A percentile compares a stretch with the other conserved stretches of the same genome.
Evolutionary conservation across 352 stramenopile species (phyloP).

Genomic region (Phytopythium aichiense): DNA sequence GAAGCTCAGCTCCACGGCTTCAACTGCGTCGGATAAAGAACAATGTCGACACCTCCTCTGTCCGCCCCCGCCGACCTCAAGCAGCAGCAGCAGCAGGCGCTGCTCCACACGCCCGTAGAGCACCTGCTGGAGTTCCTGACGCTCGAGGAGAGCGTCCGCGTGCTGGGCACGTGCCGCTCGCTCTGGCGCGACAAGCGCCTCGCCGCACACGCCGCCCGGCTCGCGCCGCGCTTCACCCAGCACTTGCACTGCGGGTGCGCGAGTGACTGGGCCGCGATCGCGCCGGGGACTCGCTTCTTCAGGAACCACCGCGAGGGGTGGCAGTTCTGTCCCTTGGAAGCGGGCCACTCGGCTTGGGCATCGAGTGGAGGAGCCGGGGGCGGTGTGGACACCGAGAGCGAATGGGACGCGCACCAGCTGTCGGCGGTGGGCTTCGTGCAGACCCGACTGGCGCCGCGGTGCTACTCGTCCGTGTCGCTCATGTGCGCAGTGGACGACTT

Average conservation of each 20-base stretch:
- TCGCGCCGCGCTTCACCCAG: neutral
- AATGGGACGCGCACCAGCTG: conserved; percentile 4
- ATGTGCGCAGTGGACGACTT: conserved; percentile 6
- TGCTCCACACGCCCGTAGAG: conserved; percentile 3
- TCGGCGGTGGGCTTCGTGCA: conserved; percentile 6
- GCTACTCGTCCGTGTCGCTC: conserved; percentile 11
- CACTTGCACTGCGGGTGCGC: conserved; percentile 4
- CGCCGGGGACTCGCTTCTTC: conserved; percentile 2
- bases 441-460: conserved; percentile 4
- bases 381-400: neutral
- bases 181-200: conserved; percentile 1
- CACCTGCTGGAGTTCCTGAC: conserved; percentile 5
- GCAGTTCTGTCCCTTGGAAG: neutral
- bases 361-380: too few species aligned
- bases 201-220: conserved; percentile 1
- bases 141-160: conserved; percentile 1
- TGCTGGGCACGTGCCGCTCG: conserved; percentile 6
- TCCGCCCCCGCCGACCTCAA: too few species aligned
- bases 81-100: neutral
- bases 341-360: neutral
- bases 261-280: conserved; percentile 8
- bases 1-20: too few species aligned
- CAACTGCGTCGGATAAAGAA: neutral
- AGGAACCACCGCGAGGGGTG: neutral
- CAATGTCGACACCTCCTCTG: neutral